These are phyloP conservation scores for Anacardium occidentale DNA, from an alignment of 345 rosid genomes.

Conservation along the genomic window DNA sequence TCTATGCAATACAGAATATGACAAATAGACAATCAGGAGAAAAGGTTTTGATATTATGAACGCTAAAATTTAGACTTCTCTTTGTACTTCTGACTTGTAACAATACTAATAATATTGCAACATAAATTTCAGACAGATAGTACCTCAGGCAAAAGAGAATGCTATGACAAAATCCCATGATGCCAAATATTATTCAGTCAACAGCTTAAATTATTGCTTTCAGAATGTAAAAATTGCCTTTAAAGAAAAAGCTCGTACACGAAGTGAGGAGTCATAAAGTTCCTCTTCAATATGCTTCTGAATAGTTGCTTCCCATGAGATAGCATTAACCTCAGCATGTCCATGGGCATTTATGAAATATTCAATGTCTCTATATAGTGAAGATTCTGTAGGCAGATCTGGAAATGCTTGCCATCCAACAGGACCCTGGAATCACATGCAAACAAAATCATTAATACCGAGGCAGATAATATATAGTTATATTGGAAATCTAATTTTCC, in stretches of 20 bases:
- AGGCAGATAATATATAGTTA: not conserved
- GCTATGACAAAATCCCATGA: not conserved
- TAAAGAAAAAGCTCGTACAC: constrained; percentile 42
- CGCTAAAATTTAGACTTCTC: no score
- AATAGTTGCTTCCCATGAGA: constrained; percentile 91
- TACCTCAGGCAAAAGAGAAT: not conserved
- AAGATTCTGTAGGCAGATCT: constrained; percentile 69
- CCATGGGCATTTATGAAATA: constrained; percentile 61
- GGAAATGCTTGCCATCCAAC: constrained; percentile 86
- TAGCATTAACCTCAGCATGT: constrained; percentile 62
- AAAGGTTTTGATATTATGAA: no score
- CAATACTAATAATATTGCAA: constrained; percentile 15
- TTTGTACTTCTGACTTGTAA: no score
- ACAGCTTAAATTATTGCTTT: not conserved
- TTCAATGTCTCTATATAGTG: constrained; percentile 62
- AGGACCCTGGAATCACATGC: constrained; percentile 68
- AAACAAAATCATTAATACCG: constrained; percentile 15
- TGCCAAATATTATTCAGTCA: not conserved
- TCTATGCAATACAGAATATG: no score
- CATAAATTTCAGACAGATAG: not conserved
- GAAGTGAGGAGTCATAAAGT: constrained; percentile 68
- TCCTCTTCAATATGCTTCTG: constrained; percentile 89
- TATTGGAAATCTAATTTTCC: not conserved
- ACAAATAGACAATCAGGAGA: no score
- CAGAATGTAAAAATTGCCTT: not conserved